phyloP scores from a whole-genome alignment of 768 basidiomycete genomes.

The Leccinum subtestaceum region DNA sequence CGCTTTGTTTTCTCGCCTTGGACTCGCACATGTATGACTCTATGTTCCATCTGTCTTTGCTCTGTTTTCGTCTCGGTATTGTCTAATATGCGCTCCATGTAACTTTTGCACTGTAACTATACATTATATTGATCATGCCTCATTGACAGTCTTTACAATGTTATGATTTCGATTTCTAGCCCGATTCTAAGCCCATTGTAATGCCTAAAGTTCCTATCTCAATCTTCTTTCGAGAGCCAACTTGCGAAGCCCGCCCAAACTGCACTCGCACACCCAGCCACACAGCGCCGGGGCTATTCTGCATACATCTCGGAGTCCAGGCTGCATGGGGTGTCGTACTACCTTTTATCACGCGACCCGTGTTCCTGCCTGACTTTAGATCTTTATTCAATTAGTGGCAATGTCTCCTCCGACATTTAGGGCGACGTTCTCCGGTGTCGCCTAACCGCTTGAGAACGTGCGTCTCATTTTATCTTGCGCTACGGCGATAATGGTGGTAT shows the following conservation, averaged over 20 bases:
- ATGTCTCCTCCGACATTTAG: constrained; percentile 88
- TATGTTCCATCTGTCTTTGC: neutral
- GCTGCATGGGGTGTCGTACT: constrained; percentile 84
- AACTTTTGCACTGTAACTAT: neutral
- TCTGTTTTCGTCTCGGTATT: neutral
- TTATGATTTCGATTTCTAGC: no score
- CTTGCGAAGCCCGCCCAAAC: neutral
- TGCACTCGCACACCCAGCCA: neutral
- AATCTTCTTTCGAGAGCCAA: neutral
- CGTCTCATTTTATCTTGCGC: constrained; percentile 9
- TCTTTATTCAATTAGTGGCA: constrained; percentile 79
- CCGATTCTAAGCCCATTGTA: neutral
- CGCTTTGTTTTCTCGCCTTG: neutral
- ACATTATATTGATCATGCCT: constrained; percentile 25
- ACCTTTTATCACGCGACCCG: neutral
- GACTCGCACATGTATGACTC: neutral
- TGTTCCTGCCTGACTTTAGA: constrained; percentile 25
- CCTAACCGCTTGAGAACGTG: constrained; percentile 79
- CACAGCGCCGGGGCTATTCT: constrained; percentile 48
- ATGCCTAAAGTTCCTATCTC: no score
- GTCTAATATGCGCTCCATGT: neutral
- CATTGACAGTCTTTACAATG: no score
- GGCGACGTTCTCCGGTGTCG: constrained; percentile 82
- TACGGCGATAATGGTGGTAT: no score
- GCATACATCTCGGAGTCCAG: constrained; percentile 83